Evolutionary conservation across 2,329 filamentous ascomycete genomes (phyloP), one percentile per base, ranked within the genome.

Genomic region (Fusarium nygamai): DNA sequence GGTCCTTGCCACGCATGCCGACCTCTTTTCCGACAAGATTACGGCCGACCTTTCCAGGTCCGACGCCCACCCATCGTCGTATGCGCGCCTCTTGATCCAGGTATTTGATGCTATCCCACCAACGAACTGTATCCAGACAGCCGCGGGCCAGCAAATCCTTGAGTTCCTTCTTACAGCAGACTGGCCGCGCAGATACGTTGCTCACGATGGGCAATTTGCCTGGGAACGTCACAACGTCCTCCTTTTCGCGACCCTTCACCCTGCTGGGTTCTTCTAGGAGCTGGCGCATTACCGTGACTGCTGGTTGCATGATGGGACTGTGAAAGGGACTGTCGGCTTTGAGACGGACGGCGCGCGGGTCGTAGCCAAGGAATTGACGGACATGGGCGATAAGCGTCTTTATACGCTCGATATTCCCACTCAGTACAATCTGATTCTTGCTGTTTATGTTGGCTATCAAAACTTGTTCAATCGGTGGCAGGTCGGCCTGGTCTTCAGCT

Each of bases 1-100:
- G 85, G 63, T 96, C 94, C 78, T 92, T 90, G 29, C 91, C 91
- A 57, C 91, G 90, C 90, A 96, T 95, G 16, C 95, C 95, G 7
- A 98, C 95, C 83, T 98, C 96, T 83, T 98, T 98, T 19, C 95
- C 95, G 3, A 98, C 95, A 13, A 98, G 86, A 81, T 98, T 98
- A 65, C 95, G 88, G 2, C 96, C 96, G 5, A 98, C 96, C 81
- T 97, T 97, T 10, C 96, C 96, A 0, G 96, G 96, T 2, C 96
- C 96, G 71, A 98, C 94, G 48, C 96, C 96, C 57, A 98, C 89
- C 93, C 96, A 98, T 64, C 95, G 87, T 77, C 92, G 88, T 24
- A 98, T 93, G 72, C 92, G 92, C 79, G 92, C 89, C 78, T 96
- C 91, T 80, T 96, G 92, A 81, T 98, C 94, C 57, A 98, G 85